Conservation (phyloP, 202 grass and related monocot genomes). For the Brachypodium distachyon region DNA sequence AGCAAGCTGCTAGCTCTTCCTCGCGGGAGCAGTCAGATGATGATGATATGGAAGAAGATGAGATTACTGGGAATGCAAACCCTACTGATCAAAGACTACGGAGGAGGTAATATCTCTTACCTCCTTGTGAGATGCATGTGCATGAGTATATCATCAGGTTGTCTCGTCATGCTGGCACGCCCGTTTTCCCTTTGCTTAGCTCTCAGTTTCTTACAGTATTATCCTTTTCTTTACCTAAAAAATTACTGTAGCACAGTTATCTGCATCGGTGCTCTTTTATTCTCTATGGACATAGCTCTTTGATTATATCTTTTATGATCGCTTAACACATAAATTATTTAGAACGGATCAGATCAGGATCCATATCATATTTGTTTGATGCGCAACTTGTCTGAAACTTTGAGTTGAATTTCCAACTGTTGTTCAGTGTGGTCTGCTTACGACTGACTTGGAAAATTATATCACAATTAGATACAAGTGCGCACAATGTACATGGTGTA, state of each 20-base stretch:
- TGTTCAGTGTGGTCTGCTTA: not conserved
- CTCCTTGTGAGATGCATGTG: not conserved
- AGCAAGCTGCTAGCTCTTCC: slow-evolving; percentile 69
- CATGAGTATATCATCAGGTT: not conserved
- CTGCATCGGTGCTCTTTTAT: not conserved
- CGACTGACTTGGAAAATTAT: not conserved
- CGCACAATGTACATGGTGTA: not conserved
- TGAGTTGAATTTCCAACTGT: not conserved
- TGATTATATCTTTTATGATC: not conserved
- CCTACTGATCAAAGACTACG: slow-evolving; percentile 53
- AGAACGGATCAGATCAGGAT: not conserved
- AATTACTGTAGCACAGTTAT: not conserved
- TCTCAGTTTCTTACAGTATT: not conserved
- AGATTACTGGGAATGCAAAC: slow-evolving; percentile 54
- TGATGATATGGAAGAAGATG: slow-evolving; percentile 89
- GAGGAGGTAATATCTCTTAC: slow-evolving; percentile 49
- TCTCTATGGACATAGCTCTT: not conserved
- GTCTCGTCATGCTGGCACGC: not conserved
- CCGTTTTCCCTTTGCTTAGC: not conserved
- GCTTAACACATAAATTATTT: not conserved
- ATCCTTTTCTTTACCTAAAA: not conserved
- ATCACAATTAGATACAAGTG: not conserved
- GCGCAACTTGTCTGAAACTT: not conserved
- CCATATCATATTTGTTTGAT: not conserved
- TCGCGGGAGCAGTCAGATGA: slow-evolving; percentile 71